These are phyloP conservation scores for Ganoderma sinense DNA, from an alignment of 1,284 basidiomycete species.

Conservation along the genomic window DNA sequence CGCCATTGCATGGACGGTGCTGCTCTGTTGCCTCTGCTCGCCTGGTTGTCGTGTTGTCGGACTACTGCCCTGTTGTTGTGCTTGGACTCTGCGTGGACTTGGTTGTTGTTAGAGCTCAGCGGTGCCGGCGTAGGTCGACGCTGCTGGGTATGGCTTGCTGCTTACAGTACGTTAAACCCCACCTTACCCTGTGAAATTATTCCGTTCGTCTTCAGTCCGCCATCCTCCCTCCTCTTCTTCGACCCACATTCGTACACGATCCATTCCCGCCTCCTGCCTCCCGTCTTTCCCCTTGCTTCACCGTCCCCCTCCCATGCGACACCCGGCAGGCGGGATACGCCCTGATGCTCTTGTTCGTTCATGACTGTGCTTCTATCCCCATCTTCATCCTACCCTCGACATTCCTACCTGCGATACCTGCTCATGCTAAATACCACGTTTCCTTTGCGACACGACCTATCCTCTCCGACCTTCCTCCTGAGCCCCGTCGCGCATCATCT, in stretches of 20 bases:
- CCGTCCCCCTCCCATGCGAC: conserved; percentile 1
- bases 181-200: conserved; percentile 28
- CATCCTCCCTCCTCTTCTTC: conserved; percentile 1
- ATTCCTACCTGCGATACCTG: conserved; percentile 11
- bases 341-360: conserved; percentile 1
- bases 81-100: neutral
- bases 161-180: conserved; percentile 16
- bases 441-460: conserved; percentile 12
- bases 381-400: neutral
- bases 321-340: conserved; percentile 18
- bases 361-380: neutral
- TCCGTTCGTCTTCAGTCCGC: conserved; percentile 14
- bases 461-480: neutral
- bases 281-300: neutral
- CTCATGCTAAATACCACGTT: neutral
- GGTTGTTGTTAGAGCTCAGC: conserved; percentile 20
- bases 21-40: neutral
- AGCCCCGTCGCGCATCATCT: neutral
- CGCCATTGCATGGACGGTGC: neutral
- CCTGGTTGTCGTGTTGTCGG: neutral
- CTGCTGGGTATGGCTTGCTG: neutral
- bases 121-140: conserved; percentile 20
- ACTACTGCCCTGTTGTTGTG: neutral
- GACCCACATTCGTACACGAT: neutral
- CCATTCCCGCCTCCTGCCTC: neutral